A percentile compares a stretch with the other conserved stretches of the same genome.
Conservation (phyloP, 176 grass and related monocot species). For the Chloris gayana region DNA sequence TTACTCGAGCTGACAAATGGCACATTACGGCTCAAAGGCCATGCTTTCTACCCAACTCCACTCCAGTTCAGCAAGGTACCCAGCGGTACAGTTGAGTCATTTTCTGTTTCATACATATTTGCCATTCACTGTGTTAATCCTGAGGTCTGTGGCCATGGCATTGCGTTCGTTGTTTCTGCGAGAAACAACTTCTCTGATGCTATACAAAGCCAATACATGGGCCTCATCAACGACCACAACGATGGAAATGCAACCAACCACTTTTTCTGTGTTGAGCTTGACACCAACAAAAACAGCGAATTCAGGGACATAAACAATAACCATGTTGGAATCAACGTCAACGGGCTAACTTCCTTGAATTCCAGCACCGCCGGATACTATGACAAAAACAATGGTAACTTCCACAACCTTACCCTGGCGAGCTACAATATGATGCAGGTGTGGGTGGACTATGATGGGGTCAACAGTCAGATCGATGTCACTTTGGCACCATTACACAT, state of each 20-base stretch:
- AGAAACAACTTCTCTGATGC: not conserved
- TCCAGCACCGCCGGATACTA: constrained; percentile 13
- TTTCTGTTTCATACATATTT: constrained; percentile 25
- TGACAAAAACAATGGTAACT: not conserved
- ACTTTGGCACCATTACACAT: constrained; percentile 31
- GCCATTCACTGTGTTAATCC: not conserved
- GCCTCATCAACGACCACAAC: not conserved
- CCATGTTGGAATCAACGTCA: constrained; percentile 43
- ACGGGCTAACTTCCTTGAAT: not conserved
- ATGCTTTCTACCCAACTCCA: not conserved
- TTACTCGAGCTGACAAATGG: not conserved
- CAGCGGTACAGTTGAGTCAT: not conserved
- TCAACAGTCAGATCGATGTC: not conserved
- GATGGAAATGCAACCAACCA: not conserved
- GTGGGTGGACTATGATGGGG: constrained; percentile 40
- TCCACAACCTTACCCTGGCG: not conserved
- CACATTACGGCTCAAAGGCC: not conserved
- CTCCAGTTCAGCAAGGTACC: not conserved
- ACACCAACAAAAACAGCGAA: not conserved
- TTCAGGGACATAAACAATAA: not conserved
- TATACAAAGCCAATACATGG: constrained; percentile 1
- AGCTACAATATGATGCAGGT: constrained; percentile 30
- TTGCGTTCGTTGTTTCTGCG: constrained; percentile 14
- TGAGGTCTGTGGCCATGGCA: not conserved
- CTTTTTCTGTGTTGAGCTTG: not conserved